phyloP scores from a whole-genome alignment of 331 rosid genomes.

The Rosa hybrid region DNA sequence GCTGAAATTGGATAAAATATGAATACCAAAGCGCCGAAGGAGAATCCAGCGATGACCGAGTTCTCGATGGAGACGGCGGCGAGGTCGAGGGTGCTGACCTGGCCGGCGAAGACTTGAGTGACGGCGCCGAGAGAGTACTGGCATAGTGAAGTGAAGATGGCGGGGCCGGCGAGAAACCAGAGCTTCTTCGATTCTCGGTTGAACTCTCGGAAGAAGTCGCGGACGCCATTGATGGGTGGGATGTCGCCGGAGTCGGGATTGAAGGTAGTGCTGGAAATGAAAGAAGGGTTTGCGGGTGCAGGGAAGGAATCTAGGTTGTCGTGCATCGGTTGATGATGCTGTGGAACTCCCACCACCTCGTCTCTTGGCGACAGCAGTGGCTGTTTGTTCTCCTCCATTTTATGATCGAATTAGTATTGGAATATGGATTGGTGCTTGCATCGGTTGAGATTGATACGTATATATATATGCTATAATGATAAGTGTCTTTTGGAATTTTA shows the following conservation, averaged over 20 bases:
- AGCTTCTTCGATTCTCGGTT: slow-evolving; percentile 54
- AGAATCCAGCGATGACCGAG: slow-evolving; percentile 83
- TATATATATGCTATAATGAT: neutral
- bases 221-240: slow-evolving; percentile 35
- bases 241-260: slow-evolving; percentile 48
- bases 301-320: slow-evolving; percentile 19
- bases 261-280: slow-evolving; percentile 30
- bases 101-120: slow-evolving; percentile 86
- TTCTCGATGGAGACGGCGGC: slow-evolving; percentile 82
- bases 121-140: slow-evolving; percentile 88
- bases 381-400: slow-evolving; percentile 37
- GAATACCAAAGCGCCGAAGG: slow-evolving; percentile 66
- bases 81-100: slow-evolving; percentile 63
- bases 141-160: slow-evolving; percentile 66
- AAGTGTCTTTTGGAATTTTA: neutral
- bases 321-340: neutral
- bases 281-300: neutral
- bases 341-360: neutral
- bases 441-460: neutral
- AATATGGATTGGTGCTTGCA: neutral
- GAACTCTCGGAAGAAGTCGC: slow-evolving; percentile 45
- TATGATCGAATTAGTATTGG: neutral
- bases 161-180: slow-evolving; percentile 78
- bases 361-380: slow-evolving; percentile 32
- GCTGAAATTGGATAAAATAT: no score